Conservation (phyloP, 2,329 filamentous ascomycete species). For the Sphaerostilbella broomeana region DNA sequence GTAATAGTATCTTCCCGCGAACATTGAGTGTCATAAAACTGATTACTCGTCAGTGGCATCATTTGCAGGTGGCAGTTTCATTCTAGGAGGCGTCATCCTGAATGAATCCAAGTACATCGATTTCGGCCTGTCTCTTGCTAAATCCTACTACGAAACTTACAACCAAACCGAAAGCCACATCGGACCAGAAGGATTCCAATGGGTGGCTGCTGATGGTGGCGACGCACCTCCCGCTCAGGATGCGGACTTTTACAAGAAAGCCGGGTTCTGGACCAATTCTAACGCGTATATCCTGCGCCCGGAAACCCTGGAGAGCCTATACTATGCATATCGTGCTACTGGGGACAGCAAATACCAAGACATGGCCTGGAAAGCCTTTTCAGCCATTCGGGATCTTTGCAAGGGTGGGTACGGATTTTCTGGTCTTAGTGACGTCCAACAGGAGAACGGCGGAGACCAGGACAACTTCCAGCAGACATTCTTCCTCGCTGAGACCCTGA, state of each 20-base stretch:
- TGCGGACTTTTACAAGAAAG: constrained; percentile 53
- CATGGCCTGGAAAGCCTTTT: constrained; percentile 76
- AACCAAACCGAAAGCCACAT: constrained; percentile 60
- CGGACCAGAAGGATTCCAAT: constrained; percentile 66
- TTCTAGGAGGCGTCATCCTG: constrained; percentile 70
- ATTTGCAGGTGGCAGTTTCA: constrained; percentile 82
- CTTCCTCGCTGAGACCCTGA: constrained; percentile 80
- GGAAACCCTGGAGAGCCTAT: constrained; percentile 77
- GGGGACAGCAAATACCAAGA: constrained; percentile 70
- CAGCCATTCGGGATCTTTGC: constrained; percentile 58
- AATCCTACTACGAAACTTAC: constrained; percentile 74
- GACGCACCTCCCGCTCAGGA: constrained; percentile 37
- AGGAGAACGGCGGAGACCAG: constrained; percentile 51
- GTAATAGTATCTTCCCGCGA: too few species aligned
- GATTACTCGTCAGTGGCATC: constrained; percentile 66
- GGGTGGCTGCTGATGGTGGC: constrained; percentile 46
- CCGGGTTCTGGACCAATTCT: constrained; percentile 66
- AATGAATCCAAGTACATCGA: constrained; percentile 59
- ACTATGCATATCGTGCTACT: constrained; percentile 80
- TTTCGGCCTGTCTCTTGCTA: constrained; percentile 66
- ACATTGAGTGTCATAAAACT: too few species aligned
- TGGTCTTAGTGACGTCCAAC: constrained; percentile 60
- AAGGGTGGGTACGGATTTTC: constrained; percentile 61
- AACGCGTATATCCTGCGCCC: constrained; percentile 63
- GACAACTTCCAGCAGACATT: constrained; percentile 77